These are phyloP conservation scores for Mycena capillaripes DNA, from an alignment of 768 basidiomycete species.

Conservation along the genomic window DNA sequence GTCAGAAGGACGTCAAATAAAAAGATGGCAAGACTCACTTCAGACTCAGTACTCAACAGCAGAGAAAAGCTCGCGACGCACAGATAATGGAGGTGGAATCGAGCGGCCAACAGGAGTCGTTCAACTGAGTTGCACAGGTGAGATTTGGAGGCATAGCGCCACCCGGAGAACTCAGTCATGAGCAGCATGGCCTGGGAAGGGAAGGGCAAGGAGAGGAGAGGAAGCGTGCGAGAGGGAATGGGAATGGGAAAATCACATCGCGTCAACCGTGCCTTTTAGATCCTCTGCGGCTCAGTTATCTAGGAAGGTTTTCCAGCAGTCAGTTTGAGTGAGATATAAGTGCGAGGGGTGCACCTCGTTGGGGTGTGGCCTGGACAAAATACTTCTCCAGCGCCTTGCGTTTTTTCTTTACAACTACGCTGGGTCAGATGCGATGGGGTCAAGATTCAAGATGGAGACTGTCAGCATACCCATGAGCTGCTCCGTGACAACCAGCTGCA, in stretches of 20 bases:
- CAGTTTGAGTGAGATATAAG: neutral
- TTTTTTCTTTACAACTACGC: neutral
- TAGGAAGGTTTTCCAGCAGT: neutral
- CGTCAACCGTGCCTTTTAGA: neutral
- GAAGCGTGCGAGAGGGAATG: neutral
- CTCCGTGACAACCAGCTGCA: neutral
- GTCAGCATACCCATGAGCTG: neutral
- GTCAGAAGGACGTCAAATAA: too few relatives aligned
- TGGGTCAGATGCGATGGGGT: neutral
- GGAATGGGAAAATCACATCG: neutral
- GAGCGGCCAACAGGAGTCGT: conserved; percentile 1
- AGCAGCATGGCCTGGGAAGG: neutral
- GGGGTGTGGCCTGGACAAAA: too few relatives aligned
- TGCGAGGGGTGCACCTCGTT: too few relatives aligned
- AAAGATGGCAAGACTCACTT: too few relatives aligned
- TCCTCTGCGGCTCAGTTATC: neutral
- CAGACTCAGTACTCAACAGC: neutral
- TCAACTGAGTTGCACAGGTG: neutral
- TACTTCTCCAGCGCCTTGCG: neutral
- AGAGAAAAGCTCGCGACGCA: too few relatives aligned
- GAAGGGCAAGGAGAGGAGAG: neutral
- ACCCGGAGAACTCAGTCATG: neutral
- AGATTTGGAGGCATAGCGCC: neutral
- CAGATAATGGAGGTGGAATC: neutral
- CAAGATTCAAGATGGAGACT: neutral